Base-by-base conservation (phyloP, 164 flowering plant genomes). In the Stephania yunnanensis region DNA sequence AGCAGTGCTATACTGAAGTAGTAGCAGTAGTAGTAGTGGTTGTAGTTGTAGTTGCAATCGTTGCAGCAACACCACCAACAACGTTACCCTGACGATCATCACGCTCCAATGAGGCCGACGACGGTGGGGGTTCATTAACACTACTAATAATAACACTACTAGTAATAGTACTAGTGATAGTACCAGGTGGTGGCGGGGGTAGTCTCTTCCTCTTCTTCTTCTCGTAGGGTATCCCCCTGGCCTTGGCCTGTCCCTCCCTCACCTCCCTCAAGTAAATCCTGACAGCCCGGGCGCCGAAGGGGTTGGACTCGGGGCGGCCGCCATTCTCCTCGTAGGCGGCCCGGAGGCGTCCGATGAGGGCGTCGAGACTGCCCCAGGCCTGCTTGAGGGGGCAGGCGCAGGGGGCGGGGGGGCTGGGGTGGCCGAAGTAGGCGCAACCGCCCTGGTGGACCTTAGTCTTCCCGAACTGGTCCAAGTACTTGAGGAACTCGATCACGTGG, bases 241-340 rank as follows among this genome's bases (percentile, higher is more conserved):
- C 92, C 72, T 86, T 89, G 2, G 93, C 87, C 70, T 90, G 93
- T 20, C 81, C 72, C 76, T 90, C 92, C 25, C 89, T 76, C 10
- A 90, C 94, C 75, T 90, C 94, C 73, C 88, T 77, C 48, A 90
- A 73, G 70, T 88, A 90, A 75, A 90, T 85, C 77, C 90, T 82
- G 11, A 90, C 94, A 2, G 91, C 91, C 1, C 87, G 76, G 0
- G 91, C 91, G 2, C 87, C 94, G 50, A 90, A 88, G 5, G 92
- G 94, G 76, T 90, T 90, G 8, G 94, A 85, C 64, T 90, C 92
- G 0, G 89, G 89, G 67, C 86, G 83, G 2, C 94, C 94, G 13
- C 89, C 91, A 82, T 83, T 85, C 85, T 90, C 93, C 77, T 90
- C 94, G 70, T 88, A 88, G 22, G 94, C 94, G 0, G 94, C 94